Base-by-base conservation (phyloP, 2,329 filamentous ascomycete genomes). In the Domatiomyces globalis region DNA sequence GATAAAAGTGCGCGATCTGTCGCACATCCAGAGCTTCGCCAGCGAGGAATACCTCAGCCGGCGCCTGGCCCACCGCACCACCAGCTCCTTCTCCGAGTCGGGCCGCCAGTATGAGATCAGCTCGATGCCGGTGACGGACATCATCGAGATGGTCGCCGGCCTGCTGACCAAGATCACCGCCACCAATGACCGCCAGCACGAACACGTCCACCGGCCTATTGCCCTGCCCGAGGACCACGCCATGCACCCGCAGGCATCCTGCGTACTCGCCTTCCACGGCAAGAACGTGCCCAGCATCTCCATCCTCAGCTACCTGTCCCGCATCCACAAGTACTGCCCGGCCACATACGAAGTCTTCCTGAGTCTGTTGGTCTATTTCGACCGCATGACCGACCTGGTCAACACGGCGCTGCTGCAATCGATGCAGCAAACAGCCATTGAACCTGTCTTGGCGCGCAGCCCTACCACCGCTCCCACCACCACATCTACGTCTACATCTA, bases 121-220 rank as follows among this genome's bases (percentile, higher is more conserved):
- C 69, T 85, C 81, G 49, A 96, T 98, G 90, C 92, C 92, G 49
- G 94, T 96, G 51, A 81, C 84, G 58, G 90, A 98, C 64, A 87
- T 98, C 60, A 98, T 98, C 65, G 90, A 96, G 68, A 96, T 98
- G 92, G 92, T 98, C 3, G 92, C 92, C 4, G 92, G 89, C 5
- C 77, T 98, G 20, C 74, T 98, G 56, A 95, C 90, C 51, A 96
- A 96, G 68, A 98, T 98, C 61, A 96, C 92, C 5, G 87, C 87
- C 2, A 95, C 90, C 52, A 98, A 98, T 65, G 92, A 98, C 65
- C 73, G 84, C 49, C 89, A 96, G 66, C 90, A 96, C 67, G 87
- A 95, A 65, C 85, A 89, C 57, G 70, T 95, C 58, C 87, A 95
- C 68, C 80, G 87, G 51, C 77, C 81, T 54, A 78, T 85, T 54